These are phyloP conservation scores for Fusarium robinianum DNA, from an alignment of 2,329 filamentous ascomycete genomes.

Conservation along the genomic window DNA sequence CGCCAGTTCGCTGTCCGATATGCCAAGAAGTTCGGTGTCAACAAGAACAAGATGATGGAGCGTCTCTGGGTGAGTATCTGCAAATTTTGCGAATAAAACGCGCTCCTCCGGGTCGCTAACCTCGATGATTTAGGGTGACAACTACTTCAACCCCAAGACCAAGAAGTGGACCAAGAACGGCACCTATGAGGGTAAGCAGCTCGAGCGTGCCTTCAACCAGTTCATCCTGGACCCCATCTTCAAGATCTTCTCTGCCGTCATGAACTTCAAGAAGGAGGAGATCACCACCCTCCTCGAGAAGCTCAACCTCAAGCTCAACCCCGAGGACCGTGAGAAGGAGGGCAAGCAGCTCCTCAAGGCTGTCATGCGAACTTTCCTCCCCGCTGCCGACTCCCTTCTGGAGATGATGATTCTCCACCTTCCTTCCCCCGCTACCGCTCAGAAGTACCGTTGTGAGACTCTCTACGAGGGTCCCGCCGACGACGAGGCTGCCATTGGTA, in stretches of 20 bases:
- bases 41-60: slow-evolving; percentile 99
- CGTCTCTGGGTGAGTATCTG: slow-evolving; percentile 82
- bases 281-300: slow-evolving; percentile 81
- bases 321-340: slow-evolving; percentile 89
- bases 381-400: slow-evolving; percentile 94
- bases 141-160: slow-evolving; percentile 99
- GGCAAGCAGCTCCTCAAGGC: slow-evolving; percentile 98
- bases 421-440: slow-evolving; percentile 91
- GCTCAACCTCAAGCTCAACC: slow-evolving; percentile 88
- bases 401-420: slow-evolving; percentile 99
- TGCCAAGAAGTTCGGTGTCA: slow-evolving; percentile 99
- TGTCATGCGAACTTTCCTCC: slow-evolving; percentile 98
- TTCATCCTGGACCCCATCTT: slow-evolving; percentile 99
- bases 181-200: slow-evolving; percentile 80
- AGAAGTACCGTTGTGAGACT: slow-evolving; percentile 97
- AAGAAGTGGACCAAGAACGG: slow-evolving; percentile 99
- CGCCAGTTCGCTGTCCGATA: slow-evolving; percentile 96
- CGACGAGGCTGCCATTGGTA: slow-evolving; percentile 91
- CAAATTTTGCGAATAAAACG: no score
- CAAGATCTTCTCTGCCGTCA: slow-evolving; percentile 95
- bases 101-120: slow-evolving; percentile 6
- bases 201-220: slow-evolving; percentile 99
- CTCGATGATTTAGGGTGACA: slow-evolving; percentile 70
- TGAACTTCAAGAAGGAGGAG: slow-evolving; percentile 99
- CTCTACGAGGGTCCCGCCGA: slow-evolving; percentile 97